A percentile compares a stretch with the other conserved stretches of the same genome.
phyloP scores from a whole-genome alignment of 257 asterid species.

The Nicotiana sylvestris region DNA sequence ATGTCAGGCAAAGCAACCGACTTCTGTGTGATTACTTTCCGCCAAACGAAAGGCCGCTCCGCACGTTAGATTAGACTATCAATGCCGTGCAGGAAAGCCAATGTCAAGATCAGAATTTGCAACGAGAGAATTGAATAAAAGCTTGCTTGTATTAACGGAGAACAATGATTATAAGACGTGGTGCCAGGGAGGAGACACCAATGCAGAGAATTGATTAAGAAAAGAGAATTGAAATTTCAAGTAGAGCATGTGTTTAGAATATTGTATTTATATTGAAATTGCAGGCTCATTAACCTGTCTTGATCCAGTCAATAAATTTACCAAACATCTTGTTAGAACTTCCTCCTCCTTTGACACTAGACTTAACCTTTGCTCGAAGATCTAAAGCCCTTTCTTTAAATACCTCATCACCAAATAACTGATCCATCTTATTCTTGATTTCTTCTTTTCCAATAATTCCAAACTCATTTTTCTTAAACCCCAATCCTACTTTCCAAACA shows the following conservation, averaged over 20 bases:
- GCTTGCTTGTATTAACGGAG: no score
- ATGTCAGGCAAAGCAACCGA: no score
- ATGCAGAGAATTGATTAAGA: no score
- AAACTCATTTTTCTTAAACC: constrained; percentile 20
- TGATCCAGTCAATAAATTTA: constrained; percentile 43
- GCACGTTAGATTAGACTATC: no score
- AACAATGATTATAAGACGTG: no score
- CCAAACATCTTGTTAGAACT: constrained; percentile 30
- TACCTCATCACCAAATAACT: constrained; percentile 18
- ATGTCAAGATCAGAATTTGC: no score
- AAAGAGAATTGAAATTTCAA: background rate
- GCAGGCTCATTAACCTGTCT: constrained; percentile 5
- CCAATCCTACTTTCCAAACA: constrained; percentile 37
- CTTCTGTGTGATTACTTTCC: no score
- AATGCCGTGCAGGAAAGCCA: no score
- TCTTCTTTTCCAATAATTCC: constrained; percentile 26
- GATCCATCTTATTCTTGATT: constrained; percentile 32
- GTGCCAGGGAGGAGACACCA: no score
- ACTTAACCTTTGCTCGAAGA: constrained; percentile 25
- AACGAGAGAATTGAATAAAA: no score
- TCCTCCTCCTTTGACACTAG: constrained; percentile 29
- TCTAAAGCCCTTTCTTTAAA: constrained; percentile 27
- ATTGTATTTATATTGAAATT: background rate
- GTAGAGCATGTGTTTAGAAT: background rate
- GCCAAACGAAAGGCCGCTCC: no score